Percentiles rank a stretch among this genome's conserved stretches.
These are phyloP conservation scores for Coemansia reversa DNA, from an alignment of 192 early-diverging fungal species.

Conservation along the genomic window DNA sequence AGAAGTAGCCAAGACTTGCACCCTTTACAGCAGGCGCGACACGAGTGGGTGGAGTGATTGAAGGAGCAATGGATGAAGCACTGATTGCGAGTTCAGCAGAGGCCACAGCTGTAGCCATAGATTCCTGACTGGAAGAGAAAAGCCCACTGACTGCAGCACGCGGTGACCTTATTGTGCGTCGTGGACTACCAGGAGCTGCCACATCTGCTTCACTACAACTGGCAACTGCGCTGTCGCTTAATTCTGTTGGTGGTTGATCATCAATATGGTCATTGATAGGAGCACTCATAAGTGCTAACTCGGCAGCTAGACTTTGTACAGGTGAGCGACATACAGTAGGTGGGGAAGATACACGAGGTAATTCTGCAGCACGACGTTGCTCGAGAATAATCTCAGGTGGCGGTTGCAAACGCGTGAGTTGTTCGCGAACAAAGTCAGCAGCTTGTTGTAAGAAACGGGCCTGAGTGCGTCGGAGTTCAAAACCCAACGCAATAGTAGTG, in stretches of 20 bases:
- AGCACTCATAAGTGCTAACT: constrained; percentile 12
- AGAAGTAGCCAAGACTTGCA: constrained; percentile 33
- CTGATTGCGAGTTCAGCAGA: constrained; percentile 8
- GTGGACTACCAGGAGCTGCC: constrained; percentile 9
- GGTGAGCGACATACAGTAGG: constrained; percentile 7
- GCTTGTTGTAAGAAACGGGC: constrained; percentile 51
- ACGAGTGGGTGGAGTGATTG: constrained; percentile 2
- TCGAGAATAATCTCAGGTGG: not conserved
- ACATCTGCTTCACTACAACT: not conserved
- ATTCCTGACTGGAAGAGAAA: constrained; percentile 45
- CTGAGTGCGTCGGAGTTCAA: constrained; percentile 54
- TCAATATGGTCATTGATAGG: not conserved
- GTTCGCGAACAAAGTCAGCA: constrained; percentile 53
- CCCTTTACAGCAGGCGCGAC: constrained; percentile 1
- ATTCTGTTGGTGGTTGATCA: not conserved
- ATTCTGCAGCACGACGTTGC: not conserved
- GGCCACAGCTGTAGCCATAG: constrained; percentile 19
- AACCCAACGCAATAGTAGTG: constrained; percentile 51
- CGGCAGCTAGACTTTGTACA: constrained; percentile 23
- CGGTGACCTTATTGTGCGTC: constrained; percentile 34
- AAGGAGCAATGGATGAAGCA: not conserved
- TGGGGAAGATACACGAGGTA: not conserved
- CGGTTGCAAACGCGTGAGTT: constrained; percentile 37
- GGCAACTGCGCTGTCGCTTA: constrained; percentile 1
- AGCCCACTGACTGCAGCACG: constrained; percentile 31